Evolutionary conservation across 192 early-diverging fungal species (phyloP), one percentile per base, ranked within the genome.

Genomic region (Coemansia sp.): DNA sequence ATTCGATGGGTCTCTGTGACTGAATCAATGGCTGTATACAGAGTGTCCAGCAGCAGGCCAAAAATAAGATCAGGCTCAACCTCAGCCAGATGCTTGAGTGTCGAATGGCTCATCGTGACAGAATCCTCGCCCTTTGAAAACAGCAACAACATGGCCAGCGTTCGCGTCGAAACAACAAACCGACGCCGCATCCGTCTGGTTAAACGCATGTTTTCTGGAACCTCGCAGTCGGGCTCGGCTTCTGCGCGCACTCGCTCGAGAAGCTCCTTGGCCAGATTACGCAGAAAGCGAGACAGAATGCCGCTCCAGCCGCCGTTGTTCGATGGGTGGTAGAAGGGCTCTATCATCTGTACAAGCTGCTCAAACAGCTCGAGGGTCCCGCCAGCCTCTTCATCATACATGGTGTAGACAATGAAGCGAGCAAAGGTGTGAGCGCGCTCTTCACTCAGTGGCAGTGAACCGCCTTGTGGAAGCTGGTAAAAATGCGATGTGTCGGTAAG

Each of bases 311-410:
- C 68, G 4, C 96, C 96, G 68, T 85, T 83, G 83, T 98, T 98
- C n/a, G 93, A 94, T 12, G 96, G 96, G 75, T 98, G 94, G 67
- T 86, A 95, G 69, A 90, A 97, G 0, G 91, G 89, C 78, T 98
- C 96, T 33, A 89, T 87, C 54, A 94, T 93, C 65, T 90, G 91
- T 59, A 98, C 91, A 22, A 96, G 65, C 66, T 90, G 86, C 12
- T 82, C 74, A 51, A 98, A 85, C 66, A 90, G 87, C 37, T 85
- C 69, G 38, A 93, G 61, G 8, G 89, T 79, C 17, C 81, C 81
- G 52, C 80, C 75, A 8, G 84, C 74, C 6, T 80, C 82, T 37
- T 88, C 67, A 54, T 87, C 85, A 52, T 78, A 64, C 32, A 93
- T 87, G 3, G 94, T 94, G 75, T 89, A 91, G 36, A 96, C 88